Percentiles rank a stretch among this genome's conserved stretches.
Conservation (phyloP, 2,329 filamentous ascomycete species). For the Botryosphaeria agaves region DNA sequence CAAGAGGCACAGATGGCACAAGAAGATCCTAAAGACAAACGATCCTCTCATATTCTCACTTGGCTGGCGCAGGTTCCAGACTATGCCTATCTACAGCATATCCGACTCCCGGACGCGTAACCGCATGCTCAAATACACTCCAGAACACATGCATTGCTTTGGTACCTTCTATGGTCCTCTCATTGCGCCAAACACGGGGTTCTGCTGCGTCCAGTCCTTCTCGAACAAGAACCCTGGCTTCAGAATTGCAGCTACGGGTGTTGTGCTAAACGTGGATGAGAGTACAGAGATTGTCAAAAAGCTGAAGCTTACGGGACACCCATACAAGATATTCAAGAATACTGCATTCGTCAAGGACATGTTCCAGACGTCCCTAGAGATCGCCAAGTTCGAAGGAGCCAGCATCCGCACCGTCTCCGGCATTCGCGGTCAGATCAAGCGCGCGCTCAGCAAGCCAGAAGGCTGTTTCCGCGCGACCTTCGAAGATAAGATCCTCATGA, state of each 20-base stretch:
- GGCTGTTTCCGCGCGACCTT: conserved; percentile 95
- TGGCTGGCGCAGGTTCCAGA: conserved; percentile 91
- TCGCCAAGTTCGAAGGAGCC: conserved; percentile 95
- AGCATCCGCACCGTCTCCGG: conserved; percentile 93
- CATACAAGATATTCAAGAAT: conserved; percentile 98
- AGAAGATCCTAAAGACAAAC: conserved; percentile 96
- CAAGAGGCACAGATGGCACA: conserved; percentile 97
- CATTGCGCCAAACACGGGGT: conserved; percentile 88
- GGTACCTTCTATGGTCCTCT: conserved; percentile 90
- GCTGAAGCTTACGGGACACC: conserved; percentile 82
- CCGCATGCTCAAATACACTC: conserved; percentile 97
- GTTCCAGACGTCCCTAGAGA: conserved; percentile 85
- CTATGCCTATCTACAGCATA: conserved; percentile 82
- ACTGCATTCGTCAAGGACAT: conserved; percentile 98
- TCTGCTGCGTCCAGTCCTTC: conserved; percentile 84
- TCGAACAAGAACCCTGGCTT: conserved; percentile 75
- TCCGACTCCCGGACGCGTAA: conserved; percentile 87
- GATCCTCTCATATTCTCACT: conserved; percentile 94
- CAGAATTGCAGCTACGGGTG: conserved; percentile 84
- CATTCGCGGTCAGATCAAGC: conserved; percentile 91
- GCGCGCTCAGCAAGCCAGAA: conserved; percentile 80
- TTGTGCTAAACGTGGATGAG: conserved; percentile 86
- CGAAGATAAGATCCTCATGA: conserved; percentile 95
- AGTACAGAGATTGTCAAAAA: conserved; percentile 98
- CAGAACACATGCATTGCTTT: conserved; percentile 98